Evolutionary conservation across 257 asterid genomes (phyloP), one percentile per base, ranked within the genome.

Genomic region (Fraxinus americana): DNA sequence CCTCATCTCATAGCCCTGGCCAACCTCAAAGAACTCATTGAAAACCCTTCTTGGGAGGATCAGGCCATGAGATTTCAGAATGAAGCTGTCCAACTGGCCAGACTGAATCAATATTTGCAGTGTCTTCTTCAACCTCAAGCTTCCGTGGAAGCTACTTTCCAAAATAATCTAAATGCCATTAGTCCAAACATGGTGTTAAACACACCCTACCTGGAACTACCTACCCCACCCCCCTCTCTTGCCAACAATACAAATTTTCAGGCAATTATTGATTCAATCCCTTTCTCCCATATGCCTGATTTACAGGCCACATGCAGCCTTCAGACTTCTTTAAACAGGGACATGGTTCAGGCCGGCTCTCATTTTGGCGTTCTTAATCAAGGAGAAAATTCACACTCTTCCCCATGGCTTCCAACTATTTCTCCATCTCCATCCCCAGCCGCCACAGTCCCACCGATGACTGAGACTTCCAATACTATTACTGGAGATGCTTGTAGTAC

Each of bases 1-100:
- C 97, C 96, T 7, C 91, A 89, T 71, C 94, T 93, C 78, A 80
- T 93, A 34, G 98, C 98, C 8, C 81, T 93, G 43, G 90, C 96
- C 4, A 91, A 83, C 74, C 89, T 92, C 73, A 87, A 87, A 41
- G 95, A 85, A 4, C 74, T 89, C 5, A 83, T 91, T 66, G 92
- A 90, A 34, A 88, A 87, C 77, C 89, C 90, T 23, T 85, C 87
- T 0, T 80, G 90, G 75, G 94, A 90, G 41, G 94, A 89, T 3
- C 97, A 91, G 11, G 87, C 92, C 78, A 54, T 87, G 54, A 89
- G 90, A 13, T 79, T 91, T 76, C 94, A 90, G 77, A 35, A 83
- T 27, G 95, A 92, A 84, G 92, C 91, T 70, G 74, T 82, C 7
- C 89, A 88, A 50, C 77, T 87, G 83, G 89, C 94, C 67, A 89